phyloP scores from a whole-genome alignment of 2,329 filamentous ascomycete species.

The Talaromyces sp. region DNA sequence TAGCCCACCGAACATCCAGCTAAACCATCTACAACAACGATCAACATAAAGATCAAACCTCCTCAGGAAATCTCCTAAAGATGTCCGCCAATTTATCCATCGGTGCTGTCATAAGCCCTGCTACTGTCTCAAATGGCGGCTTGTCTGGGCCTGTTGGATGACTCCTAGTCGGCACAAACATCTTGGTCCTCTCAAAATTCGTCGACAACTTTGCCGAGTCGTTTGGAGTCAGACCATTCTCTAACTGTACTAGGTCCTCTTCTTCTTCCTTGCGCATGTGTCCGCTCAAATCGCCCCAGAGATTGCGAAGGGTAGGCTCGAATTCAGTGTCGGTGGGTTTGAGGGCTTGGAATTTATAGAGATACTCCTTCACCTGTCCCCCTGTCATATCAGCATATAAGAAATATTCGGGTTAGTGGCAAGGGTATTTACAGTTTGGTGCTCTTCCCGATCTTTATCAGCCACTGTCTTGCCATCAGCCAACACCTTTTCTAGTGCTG shows the following conservation, averaged over 20 bases:
- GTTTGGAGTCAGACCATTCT: conserved; percentile 39
- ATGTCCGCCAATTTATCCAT: conserved; percentile 57
- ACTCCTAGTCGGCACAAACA: conserved; percentile 47
- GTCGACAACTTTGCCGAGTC: conserved; percentile 41
- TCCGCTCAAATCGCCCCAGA: conserved; percentile 47
- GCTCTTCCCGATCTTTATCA: conserved; percentile 44
- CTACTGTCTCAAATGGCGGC: conserved; percentile 57
- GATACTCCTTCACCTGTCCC: conserved; percentile 51
- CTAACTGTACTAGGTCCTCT: conserved; percentile 51
- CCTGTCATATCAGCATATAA: neutral
- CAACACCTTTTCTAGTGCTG: conserved; percentile 53
- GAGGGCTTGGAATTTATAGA: conserved; percentile 53
- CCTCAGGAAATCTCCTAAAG: conserved; percentile 55
- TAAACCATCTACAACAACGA: neutral
- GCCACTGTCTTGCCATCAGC: conserved; percentile 46
- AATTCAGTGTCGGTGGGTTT: conserved; percentile 44
- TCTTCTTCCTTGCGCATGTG: conserved; percentile 55
- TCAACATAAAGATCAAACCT: conserved; percentile 6
- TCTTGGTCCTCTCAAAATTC: conserved; percentile 54
- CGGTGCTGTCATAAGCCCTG: conserved; percentile 56
- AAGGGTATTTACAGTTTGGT: neutral
- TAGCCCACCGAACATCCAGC: neutral
- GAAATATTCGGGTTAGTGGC: no score
- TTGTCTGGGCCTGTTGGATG: conserved; percentile 49
- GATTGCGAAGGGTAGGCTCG: conserved; percentile 42